Evolutionary conservation across 179 eudicot genomes (phyloP), one percentile per base, ranked within the genome.

Genomic region (Heliamphora ciliata): DNA sequence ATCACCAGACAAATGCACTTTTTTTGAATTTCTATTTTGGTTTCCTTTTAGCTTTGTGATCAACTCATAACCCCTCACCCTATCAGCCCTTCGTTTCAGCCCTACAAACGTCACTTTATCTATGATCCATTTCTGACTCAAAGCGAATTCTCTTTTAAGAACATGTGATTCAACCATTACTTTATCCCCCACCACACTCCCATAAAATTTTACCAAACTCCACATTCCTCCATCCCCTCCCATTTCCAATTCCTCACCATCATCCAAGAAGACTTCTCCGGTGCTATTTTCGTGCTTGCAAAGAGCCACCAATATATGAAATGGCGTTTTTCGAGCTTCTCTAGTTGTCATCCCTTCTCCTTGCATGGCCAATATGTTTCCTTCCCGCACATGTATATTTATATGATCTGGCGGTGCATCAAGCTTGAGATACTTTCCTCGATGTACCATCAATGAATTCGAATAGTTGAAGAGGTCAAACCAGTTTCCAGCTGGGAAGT

Each of bases 401-500:
- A 91, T 89, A 58, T 87, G 88, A 85, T 93, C 95, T 1, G 85
- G 74, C 0, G 95, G 95, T 24, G 98, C 91, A n/a, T 76, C 84
- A 1, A 94, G 91, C 0, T 59, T 85, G 66, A 90, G 75, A 71
- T 67, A 44, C 17, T 81, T 77, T 56, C 97, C 97, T 2, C 65
- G 59, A 58, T 87, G n/a, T 59, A 80, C 76, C 50, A 84, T 91
- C 76, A 91, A 83, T 6, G 88, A 85, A 59, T 78, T 79, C n/a
- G 92, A 84, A 83, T 88, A 90, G 86, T 92, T 78, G 82, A 93
- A 90, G 51, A 93, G 86, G 79, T 89, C 86, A 18, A 93, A 93
- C 98, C 98, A 94, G 82, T 89, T 91, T 81, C 98, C 98, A 61
- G 80, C 83, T 0, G 97, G 95, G 46, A 94, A 90, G 81, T 94